Evolutionary conservation across 176 grass and related monocot species (phyloP).

Genomic region (Saccharum officinarum): DNA sequence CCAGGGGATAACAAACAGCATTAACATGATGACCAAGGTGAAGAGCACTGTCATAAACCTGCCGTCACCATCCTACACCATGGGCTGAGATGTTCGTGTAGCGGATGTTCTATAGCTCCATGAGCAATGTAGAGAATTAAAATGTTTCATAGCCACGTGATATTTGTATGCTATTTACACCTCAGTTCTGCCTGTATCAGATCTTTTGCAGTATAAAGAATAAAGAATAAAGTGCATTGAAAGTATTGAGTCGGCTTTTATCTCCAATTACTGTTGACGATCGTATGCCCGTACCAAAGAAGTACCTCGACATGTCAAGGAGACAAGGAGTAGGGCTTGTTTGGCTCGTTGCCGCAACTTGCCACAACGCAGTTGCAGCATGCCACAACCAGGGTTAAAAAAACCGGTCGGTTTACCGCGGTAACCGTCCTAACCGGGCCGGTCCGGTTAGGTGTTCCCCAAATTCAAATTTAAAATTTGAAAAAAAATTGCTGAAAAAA

Average conservation of each 20-base stretch:
- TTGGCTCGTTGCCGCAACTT: no score
- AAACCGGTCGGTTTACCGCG: no score
- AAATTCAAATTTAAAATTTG: no score
- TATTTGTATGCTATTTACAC: conserved; percentile 19
- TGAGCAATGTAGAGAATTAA: conserved; percentile 37
- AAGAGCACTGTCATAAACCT: conserved; percentile 98
- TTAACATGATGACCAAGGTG: conserved; percentile 99
- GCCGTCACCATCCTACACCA: conserved; percentile 85
- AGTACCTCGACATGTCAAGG: no score
- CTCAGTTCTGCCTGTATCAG: conserved; percentile 18
- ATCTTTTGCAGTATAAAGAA: conserved; percentile 29
- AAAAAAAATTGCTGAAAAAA: no score
- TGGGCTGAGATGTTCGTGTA: conserved; percentile 62
- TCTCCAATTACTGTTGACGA: neutral
- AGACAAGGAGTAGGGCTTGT: no score
- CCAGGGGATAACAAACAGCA: conserved; percentile 97
- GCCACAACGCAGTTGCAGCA: no score
- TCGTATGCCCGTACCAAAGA: no score
- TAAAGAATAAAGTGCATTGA: conserved; percentile 40
- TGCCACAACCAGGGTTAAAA: no score
- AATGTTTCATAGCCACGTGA: conserved; percentile 36
- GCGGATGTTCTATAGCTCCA: conserved; percentile 14
- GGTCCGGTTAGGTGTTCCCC: no score
- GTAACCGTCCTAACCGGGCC: no score
- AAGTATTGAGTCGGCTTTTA: neutral